phyloP scores from a whole-genome alignment of 1,284 basidiomycete species.

The Vanrija sp. region DNA sequence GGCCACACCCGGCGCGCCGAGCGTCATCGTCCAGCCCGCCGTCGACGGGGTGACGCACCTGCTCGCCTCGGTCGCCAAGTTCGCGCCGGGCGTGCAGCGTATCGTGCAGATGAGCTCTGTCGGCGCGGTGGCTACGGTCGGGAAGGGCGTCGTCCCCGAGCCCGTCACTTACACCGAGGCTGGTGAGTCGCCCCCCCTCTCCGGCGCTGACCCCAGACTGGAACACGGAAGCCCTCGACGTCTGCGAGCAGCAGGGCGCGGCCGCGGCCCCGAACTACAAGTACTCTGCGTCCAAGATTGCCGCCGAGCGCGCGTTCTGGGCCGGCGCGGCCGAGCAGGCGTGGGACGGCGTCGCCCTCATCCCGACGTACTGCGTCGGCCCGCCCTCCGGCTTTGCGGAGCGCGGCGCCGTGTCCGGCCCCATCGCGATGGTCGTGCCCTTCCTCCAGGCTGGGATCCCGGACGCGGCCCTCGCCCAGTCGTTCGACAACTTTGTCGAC shows the following conservation, averaged over 20 bases:
- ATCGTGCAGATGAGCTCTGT: background rate
- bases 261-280: background rate
- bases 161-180: slow-evolving; percentile 18
- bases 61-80: background rate
- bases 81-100: background rate
- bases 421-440: background rate
- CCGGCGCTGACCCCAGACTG: slow-evolving; percentile 49
- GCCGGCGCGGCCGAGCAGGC: background rate
- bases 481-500: background rate
- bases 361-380: slow-evolving; percentile 18
- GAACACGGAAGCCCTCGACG: slow-evolving; percentile 54
- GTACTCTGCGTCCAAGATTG: background rate
- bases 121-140: background rate
- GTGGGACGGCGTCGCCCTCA: too few relatives aligned
- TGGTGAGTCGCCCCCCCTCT: slow-evolving; percentile 7
- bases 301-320: background rate
- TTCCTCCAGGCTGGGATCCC: background rate
- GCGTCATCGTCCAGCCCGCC: slow-evolving; percentile 54
- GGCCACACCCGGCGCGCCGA: slow-evolving; percentile 35
- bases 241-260: slow-evolving; percentile 43
- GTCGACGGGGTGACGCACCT: slow-evolving; percentile 2
- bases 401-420: background rate
- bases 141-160: background rate
- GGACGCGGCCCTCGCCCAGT: background rate
- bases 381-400: background rate